Evolutionary conservation across 495 filamentous ascomycete species (phyloP).

Genomic region (Endocarpon pusillum): DNA sequence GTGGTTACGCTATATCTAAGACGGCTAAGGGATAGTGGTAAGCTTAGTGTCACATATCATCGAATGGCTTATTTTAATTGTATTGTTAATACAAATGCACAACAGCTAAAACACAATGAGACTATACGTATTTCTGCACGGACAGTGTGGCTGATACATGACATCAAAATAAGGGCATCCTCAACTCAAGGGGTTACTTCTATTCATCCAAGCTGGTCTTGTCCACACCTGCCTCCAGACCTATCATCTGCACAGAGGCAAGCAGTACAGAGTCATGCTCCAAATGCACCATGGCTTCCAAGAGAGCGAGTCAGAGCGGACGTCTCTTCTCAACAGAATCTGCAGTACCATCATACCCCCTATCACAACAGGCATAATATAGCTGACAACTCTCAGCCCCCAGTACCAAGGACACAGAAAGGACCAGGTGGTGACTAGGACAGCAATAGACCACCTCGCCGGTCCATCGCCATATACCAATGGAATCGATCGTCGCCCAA

Average conservation of each 20-base stretch:
- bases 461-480: slow-evolving; percentile 25
- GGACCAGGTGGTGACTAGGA: slow-evolving; percentile 26
- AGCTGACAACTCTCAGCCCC: slow-evolving; percentile 5
- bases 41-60: no score
- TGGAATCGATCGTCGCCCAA: slow-evolving; percentile 24
- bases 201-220: no score
- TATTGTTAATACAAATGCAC: no score
- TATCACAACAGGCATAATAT: background rate
- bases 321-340: background rate
- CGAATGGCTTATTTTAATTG: no score
- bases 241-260: background rate
- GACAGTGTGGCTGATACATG: no score
- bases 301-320: background rate
- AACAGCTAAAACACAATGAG: no score
- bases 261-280: background rate
- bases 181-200: no score
- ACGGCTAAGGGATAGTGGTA: no score
- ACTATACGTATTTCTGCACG: no score
- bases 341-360: background rate
- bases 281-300: background rate
- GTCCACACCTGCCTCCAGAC: background rate
- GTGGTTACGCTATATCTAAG: no score
- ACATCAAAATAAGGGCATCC: no score
- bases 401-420: slow-evolving; percentile 16
- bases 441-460: slow-evolving; percentile 22